phyloP scores from a whole-genome alignment of 1,284 basidiomycete genomes.

The Ceratobasidium sp. region DNA sequence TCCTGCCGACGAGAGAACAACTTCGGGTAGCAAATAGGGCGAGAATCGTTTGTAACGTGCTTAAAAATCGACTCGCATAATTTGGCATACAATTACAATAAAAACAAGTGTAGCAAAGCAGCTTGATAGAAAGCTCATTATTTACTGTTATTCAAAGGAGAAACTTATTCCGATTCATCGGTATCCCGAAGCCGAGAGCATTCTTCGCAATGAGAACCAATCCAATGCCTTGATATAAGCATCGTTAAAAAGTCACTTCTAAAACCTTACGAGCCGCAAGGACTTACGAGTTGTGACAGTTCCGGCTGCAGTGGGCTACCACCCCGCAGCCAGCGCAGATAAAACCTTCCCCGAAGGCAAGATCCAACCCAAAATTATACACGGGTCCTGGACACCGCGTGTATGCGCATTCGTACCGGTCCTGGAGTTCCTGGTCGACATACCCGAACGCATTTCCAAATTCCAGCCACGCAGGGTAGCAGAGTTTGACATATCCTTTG shows the following conservation, averaged over 20 bases:
- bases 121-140: too few relatives aligned
- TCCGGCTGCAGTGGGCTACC: background rate
- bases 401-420: background rate
- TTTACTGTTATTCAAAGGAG: too few relatives aligned
- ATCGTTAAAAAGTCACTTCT: background rate
- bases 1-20: too few relatives aligned
- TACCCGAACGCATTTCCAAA: constrained; percentile 11
- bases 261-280: background rate
- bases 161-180: too few relatives aligned
- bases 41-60: too few relatives aligned
- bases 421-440: background rate
- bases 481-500: background rate
- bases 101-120: too few relatives aligned
- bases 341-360: background rate
- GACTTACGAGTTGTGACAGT: background rate
- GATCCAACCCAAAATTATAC: background rate
- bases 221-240: background rate
- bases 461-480: background rate
- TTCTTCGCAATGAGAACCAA: background rate
- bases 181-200: background rate
- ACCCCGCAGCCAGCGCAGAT: background rate
- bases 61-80: too few relatives aligned
- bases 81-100: too few relatives aligned
- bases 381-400: background rate
- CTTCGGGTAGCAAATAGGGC: too few relatives aligned